Conservation (phyloP, 2,329 filamentous ascomycete species). For the Aspergillus awamori region DNA sequence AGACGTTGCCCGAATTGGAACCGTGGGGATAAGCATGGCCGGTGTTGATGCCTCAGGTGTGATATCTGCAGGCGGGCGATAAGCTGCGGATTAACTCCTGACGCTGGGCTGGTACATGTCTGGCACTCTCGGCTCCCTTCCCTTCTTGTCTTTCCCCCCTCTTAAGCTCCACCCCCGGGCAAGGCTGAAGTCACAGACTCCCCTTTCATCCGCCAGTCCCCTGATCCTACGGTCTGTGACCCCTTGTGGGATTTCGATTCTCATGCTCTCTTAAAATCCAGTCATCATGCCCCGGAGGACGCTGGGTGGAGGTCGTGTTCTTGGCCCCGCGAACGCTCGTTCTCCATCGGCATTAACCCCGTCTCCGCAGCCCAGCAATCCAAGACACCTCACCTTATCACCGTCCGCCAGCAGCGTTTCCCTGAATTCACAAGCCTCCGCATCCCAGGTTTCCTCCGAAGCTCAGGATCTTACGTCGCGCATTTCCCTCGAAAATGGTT, state of each 20-base stretch:
- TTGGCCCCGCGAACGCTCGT: slow-evolving; percentile 83
- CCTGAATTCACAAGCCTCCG: slow-evolving; percentile 73
- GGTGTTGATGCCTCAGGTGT: slow-evolving; percentile 17
- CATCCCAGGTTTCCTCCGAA: slow-evolving; percentile 69
- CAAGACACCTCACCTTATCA: slow-evolving; percentile 52
- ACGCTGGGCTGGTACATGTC: slow-evolving; percentile 11
- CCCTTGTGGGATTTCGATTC: slow-evolving; percentile 27
- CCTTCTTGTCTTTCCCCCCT: slow-evolving; percentile 6
- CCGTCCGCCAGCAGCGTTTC: slow-evolving; percentile 75
- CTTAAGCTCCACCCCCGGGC: slow-evolving; percentile 9
- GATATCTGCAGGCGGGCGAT: slow-evolving; percentile 5
- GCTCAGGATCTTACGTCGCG: slow-evolving; percentile 79
- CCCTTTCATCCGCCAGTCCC: slow-evolving; percentile 4
- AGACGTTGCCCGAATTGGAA: not conserved
- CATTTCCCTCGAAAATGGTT: slow-evolving; percentile 69
- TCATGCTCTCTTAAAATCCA: slow-evolving; percentile 42
- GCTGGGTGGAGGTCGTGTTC: slow-evolving; percentile 87
- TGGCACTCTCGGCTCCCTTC: slow-evolving; percentile 4
- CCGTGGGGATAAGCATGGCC: not conserved
- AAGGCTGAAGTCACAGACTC: slow-evolving; percentile 7
- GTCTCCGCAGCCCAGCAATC: slow-evolving; percentile 45
- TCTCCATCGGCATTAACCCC: slow-evolving; percentile 61
- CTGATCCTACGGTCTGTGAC: slow-evolving; percentile 7
- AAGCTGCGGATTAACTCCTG: slow-evolving; percentile 15
- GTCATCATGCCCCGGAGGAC: slow-evolving; percentile 75